phyloP scores from a whole-genome alignment of 768 basidiomycete species.

The Tylopilus sp. region DNA sequence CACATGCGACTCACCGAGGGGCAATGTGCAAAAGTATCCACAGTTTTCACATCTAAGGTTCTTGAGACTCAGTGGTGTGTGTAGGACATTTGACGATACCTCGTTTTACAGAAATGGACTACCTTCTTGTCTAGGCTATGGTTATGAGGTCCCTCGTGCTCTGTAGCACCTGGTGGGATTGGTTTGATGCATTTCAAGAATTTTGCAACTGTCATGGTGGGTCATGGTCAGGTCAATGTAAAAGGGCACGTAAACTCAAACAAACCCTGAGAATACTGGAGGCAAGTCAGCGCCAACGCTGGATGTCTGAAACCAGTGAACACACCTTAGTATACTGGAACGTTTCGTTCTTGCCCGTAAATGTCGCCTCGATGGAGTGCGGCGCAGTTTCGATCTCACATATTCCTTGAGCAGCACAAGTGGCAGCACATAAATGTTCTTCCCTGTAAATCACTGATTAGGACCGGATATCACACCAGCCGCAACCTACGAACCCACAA shows the following conservation, averaged over 20 bases:
- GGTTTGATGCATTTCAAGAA: slow-evolving; percentile 47
- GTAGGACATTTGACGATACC: slow-evolving; percentile 26
- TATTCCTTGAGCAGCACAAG: slow-evolving; percentile 42
- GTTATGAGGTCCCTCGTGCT: slow-evolving; percentile 46
- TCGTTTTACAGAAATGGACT: slow-evolving; percentile 54
- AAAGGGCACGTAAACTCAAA: background rate
- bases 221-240: background rate
- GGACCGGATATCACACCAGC: slow-evolving; percentile 15
- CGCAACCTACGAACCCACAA: slow-evolving; percentile 3
- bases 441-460: slow-evolving; percentile 36
- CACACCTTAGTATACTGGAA: slow-evolving; percentile 64
- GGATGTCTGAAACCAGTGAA: background rate
- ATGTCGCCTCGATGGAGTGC: slow-evolving; percentile 58
- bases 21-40: slow-evolving; percentile 56
- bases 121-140: slow-evolving; percentile 44
- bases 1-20: slow-evolving; percentile 39
- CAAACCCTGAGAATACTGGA: slow-evolving; percentile 53
- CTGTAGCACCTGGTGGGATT: slow-evolving; percentile 40
- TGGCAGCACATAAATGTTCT: slow-evolving; percentile 43
- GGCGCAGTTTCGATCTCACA: slow-evolving; percentile 34
- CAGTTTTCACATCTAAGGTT: slow-evolving; percentile 48
- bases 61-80: background rate
- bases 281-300: background rate
- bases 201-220: slow-evolving; percentile 38
- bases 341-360: slow-evolving; percentile 55